phyloP scores from a whole-genome alignment of 2,329 filamentous ascomycete species.

The Alternaria conjuncta region DNA sequence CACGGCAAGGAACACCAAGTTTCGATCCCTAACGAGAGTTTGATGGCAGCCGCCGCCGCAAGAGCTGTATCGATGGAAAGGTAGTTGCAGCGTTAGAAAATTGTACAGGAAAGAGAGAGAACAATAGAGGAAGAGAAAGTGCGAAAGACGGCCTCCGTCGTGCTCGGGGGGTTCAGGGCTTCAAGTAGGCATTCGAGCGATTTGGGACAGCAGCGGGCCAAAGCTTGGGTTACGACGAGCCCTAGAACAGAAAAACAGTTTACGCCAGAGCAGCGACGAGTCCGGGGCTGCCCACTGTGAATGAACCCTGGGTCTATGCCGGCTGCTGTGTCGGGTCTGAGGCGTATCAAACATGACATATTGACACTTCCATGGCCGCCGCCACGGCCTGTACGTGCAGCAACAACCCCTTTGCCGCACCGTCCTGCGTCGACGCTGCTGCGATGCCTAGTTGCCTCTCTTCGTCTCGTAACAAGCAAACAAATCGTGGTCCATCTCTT shows the following conservation, averaged over 20 bases:
- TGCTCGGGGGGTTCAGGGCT: conserved; percentile 17
- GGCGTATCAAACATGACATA: conserved; percentile 16
- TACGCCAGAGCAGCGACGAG: conserved; percentile 35
- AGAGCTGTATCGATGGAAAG: conserved; percentile 34
- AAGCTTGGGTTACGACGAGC: conserved; percentile 45
- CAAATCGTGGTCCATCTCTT: conserved; percentile 9
- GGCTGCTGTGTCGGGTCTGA: conserved; percentile 14
- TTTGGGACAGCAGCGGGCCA: conserved; percentile 42
- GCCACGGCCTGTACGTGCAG: not conserved
- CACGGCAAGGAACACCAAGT: conserved; percentile 40
- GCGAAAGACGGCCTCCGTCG: conserved; percentile 28
- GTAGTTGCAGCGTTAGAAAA: conserved; percentile 19
- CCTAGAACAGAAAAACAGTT: conserved; percentile 38
- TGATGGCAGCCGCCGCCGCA: conserved; percentile 37
- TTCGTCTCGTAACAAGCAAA: not conserved
- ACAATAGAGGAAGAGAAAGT: conserved; percentile 25
- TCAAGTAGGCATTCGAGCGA: conserved; percentile 40
- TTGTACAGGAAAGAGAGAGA: conserved; percentile 28
- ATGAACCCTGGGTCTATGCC: conserved; percentile 18
- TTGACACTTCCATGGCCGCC: not conserved
- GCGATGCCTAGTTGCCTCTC: not conserved
- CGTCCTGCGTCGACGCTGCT: not conserved
- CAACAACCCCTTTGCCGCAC: not conserved
- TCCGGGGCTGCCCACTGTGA: conserved; percentile 14
- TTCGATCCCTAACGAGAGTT: conserved; percentile 27